These are phyloP conservation scores for Candida boidinii DNA, from an alignment of 805 yeast genomes.

Conservation along the genomic window DNA sequence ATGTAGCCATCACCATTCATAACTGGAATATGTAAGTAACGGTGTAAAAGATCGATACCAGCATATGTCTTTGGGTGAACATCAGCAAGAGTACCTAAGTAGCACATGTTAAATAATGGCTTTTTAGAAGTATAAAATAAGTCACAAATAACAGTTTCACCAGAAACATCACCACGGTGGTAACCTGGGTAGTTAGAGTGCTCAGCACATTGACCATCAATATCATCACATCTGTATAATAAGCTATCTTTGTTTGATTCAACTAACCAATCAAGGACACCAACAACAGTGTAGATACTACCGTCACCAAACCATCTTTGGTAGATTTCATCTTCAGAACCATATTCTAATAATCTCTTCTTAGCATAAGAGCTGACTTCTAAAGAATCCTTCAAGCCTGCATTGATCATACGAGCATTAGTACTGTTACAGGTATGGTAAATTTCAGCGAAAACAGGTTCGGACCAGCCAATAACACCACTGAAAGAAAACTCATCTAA, in stretches of 20 bases:
- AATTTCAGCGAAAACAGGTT: constrained; percentile 4
- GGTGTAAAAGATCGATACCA: constrained; percentile 28
- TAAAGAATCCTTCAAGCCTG: constrained; percentile 25
- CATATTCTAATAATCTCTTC: constrained; percentile 25
- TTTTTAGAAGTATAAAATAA: constrained; percentile 25
- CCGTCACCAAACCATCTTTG: constrained; percentile 30
- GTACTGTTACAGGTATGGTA: constrained; percentile 12
- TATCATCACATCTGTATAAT: constrained; percentile 31
- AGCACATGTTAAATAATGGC: constrained; percentile 25
- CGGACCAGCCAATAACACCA: constrained; percentile 16
- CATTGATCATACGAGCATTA: constrained; percentile 10
- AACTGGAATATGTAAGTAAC: constrained; percentile 27
- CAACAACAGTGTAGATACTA: constrained; percentile 26
- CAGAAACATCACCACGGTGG: constrained; percentile 26
- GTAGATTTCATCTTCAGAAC: constrained; percentile 24
- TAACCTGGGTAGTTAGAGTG: constrained; percentile 30
- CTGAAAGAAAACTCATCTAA: constrained; percentile 12
- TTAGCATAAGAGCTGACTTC: constrained; percentile 26
- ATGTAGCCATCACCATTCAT: constrained; percentile 24
- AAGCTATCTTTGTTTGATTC: constrained; percentile 25
- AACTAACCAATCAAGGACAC: constrained; percentile 25
- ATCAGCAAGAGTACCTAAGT: constrained; percentile 24
- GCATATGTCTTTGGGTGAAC: constrained; percentile 24
- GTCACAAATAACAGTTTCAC: constrained; percentile 34
- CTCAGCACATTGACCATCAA: constrained; percentile 26